These are phyloP conservation scores for Sphagnum magellanicum DNA, from an alignment of 228 moss, liverwort and hornwort genomes.

Conservation along the genomic window DNA sequence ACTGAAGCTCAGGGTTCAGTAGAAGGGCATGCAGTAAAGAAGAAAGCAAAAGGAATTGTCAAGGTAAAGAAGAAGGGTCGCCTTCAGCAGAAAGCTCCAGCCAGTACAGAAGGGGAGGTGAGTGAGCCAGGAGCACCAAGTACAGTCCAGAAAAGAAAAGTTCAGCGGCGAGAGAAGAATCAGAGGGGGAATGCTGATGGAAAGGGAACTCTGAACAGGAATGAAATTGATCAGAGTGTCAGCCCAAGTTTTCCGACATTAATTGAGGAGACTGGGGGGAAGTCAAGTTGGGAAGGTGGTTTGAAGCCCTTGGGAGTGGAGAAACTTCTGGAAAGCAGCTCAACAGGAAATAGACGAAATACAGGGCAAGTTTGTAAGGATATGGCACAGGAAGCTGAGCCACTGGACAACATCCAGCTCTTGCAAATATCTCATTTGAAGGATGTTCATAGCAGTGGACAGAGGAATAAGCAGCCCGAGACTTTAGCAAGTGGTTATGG, in stretches of 20 bases:
- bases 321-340: not conserved
- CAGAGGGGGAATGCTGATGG: not conserved
- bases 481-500: not conserved
- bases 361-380: not conserved
- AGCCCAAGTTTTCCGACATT: not conserved
- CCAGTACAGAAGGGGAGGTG: not conserved
- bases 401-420: not conserved
- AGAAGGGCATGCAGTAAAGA: not conserved
- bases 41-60: not conserved
- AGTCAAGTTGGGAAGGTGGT: not conserved
- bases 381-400: not conserved
- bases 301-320: not conserved
- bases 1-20: not conserved
- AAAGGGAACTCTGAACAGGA: not conserved
- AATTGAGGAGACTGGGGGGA: not conserved
- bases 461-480: not conserved
- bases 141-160: not conserved
- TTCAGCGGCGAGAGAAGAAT: not conserved
- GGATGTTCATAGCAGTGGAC: not conserved
- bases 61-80: slow-evolving; percentile 9
- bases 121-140: not conserved
- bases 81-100: slow-evolving; percentile 4
- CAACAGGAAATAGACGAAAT: not conserved
- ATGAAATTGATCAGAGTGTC: not conserved
- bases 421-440: too few species aligned